These are phyloP conservation scores for Artemisia argyi DNA, from an alignment of 129 eudicot genomes.

Conservation along the genomic window DNA sequence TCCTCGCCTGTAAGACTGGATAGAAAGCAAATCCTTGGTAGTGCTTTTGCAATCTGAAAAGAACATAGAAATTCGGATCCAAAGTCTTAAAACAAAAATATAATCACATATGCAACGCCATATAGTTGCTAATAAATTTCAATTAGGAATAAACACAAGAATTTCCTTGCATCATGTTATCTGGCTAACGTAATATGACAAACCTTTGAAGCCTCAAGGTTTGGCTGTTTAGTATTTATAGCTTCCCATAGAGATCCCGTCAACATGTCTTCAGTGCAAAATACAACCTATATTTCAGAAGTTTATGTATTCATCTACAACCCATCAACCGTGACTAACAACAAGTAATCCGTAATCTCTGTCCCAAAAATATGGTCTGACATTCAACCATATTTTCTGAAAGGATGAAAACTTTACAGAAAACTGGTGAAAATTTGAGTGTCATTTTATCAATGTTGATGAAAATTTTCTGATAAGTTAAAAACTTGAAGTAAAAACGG, in stretches of 20 bases:
- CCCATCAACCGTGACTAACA: background rate
- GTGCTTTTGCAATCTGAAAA: conserved; percentile 58
- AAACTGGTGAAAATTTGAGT: too few species aligned
- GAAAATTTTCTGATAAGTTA: too few species aligned
- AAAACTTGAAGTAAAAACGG: too few species aligned
- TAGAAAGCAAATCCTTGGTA: conserved; percentile 86
- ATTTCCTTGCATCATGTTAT: conserved; percentile 1
- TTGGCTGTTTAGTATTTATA: conserved; percentile 75
- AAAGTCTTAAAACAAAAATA: conserved; percentile 9
- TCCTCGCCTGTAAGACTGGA: conserved; percentile 98
- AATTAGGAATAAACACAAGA: background rate
- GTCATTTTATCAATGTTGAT: too few species aligned
- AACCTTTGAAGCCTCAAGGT: conserved; percentile 68
- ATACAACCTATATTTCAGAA: conserved; percentile 48
- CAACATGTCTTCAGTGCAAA: conserved; percentile 87
- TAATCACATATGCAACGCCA: conserved; percentile 2
- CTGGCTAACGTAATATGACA: background rate
- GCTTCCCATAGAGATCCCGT: conserved; percentile 87
- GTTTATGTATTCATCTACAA: background rate
- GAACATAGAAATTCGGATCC: background rate
- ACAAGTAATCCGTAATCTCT: conserved; percentile 11
- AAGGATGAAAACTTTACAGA: too few species aligned
- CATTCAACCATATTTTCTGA: background rate
- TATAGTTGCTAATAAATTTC: background rate
- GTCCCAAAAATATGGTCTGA: background rate